phyloP scores from a whole-genome alignment of 495 filamentous ascomycete genomes.

The Aspergillus nanangensis region DNA sequence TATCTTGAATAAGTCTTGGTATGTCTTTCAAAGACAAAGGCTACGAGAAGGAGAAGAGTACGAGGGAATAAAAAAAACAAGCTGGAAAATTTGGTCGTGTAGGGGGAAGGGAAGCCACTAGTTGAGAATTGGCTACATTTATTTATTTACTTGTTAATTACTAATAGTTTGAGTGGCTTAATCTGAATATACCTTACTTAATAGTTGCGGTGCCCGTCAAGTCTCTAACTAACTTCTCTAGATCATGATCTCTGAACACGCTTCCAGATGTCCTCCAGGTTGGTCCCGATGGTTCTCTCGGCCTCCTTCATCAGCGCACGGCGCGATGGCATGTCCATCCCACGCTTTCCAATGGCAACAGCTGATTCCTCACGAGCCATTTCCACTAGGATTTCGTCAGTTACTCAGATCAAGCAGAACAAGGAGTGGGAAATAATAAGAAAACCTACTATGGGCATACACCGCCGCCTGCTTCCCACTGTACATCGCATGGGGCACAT shows the following conservation, averaged over 20 bases:
- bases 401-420: neutral
- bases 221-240: too few relatives aligned
- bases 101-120: too few relatives aligned
- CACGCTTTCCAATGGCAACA: slow-evolving; percentile 29
- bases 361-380: slow-evolving; percentile 31
- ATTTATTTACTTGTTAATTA: neutral
- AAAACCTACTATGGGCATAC: slow-evolving; percentile 48
- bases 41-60: neutral
- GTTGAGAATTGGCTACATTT: neutral
- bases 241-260: too few relatives aligned
- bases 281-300: slow-evolving; percentile 24
- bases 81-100: neutral
- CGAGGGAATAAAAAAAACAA: neutral
- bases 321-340: slow-evolving; percentile 9
- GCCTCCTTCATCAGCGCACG: slow-evolving; percentile 28
- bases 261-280: slow-evolving; percentile 26
- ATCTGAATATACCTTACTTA: slow-evolving; percentile 1
- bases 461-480: slow-evolving; percentile 54
- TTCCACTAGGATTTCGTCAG: slow-evolving; percentile 19
- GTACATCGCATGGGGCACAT: slow-evolving; percentile 58
- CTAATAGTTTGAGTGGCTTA: neutral
- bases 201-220: too few relatives aligned
- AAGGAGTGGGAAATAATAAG: neutral
- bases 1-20: neutral
- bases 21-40: neutral